Evolutionary conservation across 179 eudicot species (phyloP).

Genomic region (Vitellaria paradoxa): DNA sequence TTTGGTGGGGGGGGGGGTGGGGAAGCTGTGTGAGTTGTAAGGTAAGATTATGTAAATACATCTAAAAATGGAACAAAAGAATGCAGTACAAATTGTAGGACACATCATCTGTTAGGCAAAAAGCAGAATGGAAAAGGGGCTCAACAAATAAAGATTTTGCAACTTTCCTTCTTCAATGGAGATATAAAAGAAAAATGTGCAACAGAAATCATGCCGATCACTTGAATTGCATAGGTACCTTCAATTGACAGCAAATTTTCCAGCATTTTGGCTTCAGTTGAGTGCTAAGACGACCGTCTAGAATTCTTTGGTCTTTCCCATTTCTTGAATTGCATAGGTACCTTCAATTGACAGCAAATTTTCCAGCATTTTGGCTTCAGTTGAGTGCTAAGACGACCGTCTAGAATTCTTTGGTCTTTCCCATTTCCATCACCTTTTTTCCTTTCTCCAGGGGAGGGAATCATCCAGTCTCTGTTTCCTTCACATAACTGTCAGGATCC

Average conservation of each 20-base stretch:
- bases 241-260: slow-evolving; percentile 39
- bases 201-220: neutral
- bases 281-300: slow-evolving; percentile 18
- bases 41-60: too few relatives aligned
- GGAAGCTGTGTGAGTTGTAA: too few relatives aligned
- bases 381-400: slow-evolving; percentile 17
- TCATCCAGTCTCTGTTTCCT: slow-evolving; percentile 15
- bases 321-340: slow-evolving; percentile 14
- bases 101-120: neutral
- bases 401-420: slow-evolving; percentile 12
- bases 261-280: slow-evolving; percentile 40
- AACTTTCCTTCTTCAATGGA: neutral
- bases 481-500: slow-evolving; percentile 6
- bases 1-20: too few relatives aligned
- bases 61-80: slow-evolving; percentile 15
- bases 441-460: slow-evolving; percentile 17
- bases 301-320: slow-evolving; percentile 14
- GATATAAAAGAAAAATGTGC: neutral
- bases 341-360: slow-evolving; percentile 47
- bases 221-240: slow-evolving; percentile 29
- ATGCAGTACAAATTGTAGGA: neutral
- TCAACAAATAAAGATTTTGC: too few relatives aligned
- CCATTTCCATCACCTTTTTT: slow-evolving; percentile 12
- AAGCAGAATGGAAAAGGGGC: neutral
- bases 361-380: slow-evolving; percentile 43